Percentiles rank a stretch among this genome's conserved stretches.
phyloP scores from a whole-genome alignment of 208 protist species.

The Trypanosomatidae sp. region DNA sequence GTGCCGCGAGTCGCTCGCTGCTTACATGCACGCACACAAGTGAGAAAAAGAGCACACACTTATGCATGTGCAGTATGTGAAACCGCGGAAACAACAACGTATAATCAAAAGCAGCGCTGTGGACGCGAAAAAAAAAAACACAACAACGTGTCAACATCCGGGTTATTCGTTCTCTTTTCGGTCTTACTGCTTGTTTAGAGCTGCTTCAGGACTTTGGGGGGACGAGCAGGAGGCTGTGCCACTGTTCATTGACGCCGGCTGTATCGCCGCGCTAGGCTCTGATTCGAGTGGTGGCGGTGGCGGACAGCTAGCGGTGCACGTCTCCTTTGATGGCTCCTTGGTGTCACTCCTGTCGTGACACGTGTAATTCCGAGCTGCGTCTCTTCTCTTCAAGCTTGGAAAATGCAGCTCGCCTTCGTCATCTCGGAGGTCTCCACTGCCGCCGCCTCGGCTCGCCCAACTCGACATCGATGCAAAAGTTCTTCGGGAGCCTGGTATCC shows the following conservation, averaged over 20 bases:
- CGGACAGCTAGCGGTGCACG: not conserved
- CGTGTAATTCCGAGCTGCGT: not conserved
- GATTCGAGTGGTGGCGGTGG: not conserved
- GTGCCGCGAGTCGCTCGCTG: not conserved
- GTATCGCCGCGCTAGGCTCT: not conserved
- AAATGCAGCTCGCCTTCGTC: constrained; percentile 45
- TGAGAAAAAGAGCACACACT: not conserved
- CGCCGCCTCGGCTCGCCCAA: not conserved
- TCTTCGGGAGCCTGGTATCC: constrained; percentile 28
- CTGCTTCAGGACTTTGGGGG: not conserved
- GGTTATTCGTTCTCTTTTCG: not conserved
- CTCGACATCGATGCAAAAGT: not conserved
- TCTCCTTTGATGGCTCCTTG: not conserved
- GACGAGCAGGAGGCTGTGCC: not conserved
- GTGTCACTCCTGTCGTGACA: not conserved
- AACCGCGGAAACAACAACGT: not conserved
- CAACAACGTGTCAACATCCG: not conserved
- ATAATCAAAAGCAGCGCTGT: not conserved
- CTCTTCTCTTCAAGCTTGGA: not conserved
- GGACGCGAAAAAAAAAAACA: not conserved
- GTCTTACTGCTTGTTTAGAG: not conserved
- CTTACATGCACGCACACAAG: not conserved
- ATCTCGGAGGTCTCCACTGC: not conserved
- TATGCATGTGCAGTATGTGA: not conserved
- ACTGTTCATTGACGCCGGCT: not conserved